Evolutionary conservation across 2,329 filamentous ascomycete species (phyloP).

Genomic region (Helotiales sp.): DNA sequence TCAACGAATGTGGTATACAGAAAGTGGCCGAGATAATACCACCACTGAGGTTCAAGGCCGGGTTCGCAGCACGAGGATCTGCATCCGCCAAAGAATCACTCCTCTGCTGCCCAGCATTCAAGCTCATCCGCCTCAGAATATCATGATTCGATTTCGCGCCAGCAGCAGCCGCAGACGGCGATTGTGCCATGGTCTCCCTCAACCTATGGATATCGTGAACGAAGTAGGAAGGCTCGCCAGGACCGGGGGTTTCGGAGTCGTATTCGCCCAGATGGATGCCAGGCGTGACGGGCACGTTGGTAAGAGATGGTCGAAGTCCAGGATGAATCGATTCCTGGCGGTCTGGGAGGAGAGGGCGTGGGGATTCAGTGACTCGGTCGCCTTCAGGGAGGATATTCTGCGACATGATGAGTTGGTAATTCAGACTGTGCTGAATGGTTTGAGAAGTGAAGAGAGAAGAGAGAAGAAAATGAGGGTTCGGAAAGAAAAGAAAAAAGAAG

Average conservation of each 20-base stretch:
- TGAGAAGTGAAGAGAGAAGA: background rate
- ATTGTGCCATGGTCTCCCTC: slow-evolving; percentile 35
- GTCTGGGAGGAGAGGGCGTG: slow-evolving; percentile 25
- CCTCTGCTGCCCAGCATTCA: slow-evolving; percentile 30
- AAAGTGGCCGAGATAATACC: slow-evolving; percentile 71
- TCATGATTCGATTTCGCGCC: slow-evolving; percentile 48
- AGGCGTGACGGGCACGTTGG: slow-evolving; percentile 42
- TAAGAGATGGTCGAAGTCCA: slow-evolving; percentile 35
- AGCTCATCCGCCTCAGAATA: slow-evolving; percentile 51
- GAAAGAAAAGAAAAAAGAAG: background rate
- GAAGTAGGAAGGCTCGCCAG: slow-evolving; percentile 37
- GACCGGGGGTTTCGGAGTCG: slow-evolving; percentile 14
- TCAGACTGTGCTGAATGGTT: background rate
- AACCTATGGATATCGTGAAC: slow-evolving; percentile 27
- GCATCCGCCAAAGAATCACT: slow-evolving; percentile 59
- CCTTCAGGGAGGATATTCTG: slow-evolving; percentile 22
- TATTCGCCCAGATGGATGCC: slow-evolving; percentile 36
- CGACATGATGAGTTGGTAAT: slow-evolving; percentile 25
- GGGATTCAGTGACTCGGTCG: slow-evolving; percentile 32
- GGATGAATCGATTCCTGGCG: slow-evolving; percentile 38
- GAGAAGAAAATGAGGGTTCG: background rate
- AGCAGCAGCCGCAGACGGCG: slow-evolving; percentile 38
- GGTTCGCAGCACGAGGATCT: slow-evolving; percentile 56
- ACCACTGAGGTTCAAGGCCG: slow-evolving; percentile 63
- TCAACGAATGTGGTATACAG: slow-evolving; percentile 63